Base-by-base conservation (phyloP, 2,329 filamentous ascomycete genomes). In the Magnaporthiopsis rhizophila region DNA sequence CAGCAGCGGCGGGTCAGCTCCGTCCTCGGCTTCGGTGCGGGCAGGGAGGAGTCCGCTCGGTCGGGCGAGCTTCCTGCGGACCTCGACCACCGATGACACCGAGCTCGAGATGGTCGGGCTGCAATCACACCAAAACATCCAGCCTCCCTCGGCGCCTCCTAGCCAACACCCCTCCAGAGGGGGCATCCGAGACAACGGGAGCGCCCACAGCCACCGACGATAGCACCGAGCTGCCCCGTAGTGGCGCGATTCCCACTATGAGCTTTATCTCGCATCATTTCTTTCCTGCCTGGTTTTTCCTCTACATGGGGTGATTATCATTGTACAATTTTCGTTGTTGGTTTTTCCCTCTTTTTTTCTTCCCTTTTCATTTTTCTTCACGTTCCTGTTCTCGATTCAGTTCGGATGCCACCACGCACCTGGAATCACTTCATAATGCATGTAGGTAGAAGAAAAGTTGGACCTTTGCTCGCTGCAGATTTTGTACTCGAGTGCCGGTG, bases 21-120 rank as follows among this genome's bases (percentile, higher is more conserved):
- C 71, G n/a, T 65, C 72, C 58, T 69, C 70, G 58, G 65, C 60
- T 2, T 64, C 15, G 59, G 58, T 24, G 4, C 64, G 72, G 38
- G 70, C 71, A 3, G 76, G 74, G 5, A 72, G 75, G 36, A 80
- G 78, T 64, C 78, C 78, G 5, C 70, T 80, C 5, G 74, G 75
- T 2, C 70, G 74, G 28, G 68, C 70, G 21, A 76, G 76, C 65
- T 76, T 73, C 68, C 68, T 74, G 61, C 70, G 71, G 26, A 69
- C 71, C 0, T 67, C 71, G 18, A 67, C 69, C 2, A 68, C 67
- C 21, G 74, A 75, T n/a, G 70, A 69, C 21, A 71, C 74, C 0
- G 74, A 74, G 64, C 59, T 64, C 15, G 72, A 75, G 59, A 71
- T 72, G 45, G 71, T 72, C 11, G 18, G 71, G 69, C 12, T 64